phyloP scores from a whole-genome alignment of 352 stramenopile genomes.

The Blastocystis sp. region DNA sequence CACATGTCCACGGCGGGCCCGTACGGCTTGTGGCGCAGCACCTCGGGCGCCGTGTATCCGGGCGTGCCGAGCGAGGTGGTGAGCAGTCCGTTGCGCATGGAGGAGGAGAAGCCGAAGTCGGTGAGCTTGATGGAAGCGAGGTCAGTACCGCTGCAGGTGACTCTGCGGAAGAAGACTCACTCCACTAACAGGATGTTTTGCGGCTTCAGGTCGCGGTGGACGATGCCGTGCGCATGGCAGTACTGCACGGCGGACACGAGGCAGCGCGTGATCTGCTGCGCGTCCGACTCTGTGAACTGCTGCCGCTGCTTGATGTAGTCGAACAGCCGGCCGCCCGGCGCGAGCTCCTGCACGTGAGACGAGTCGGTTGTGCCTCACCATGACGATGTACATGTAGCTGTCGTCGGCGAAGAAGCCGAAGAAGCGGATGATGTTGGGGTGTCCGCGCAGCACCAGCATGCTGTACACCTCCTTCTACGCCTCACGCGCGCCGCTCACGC shows the following conservation, averaged over 20 bases:
- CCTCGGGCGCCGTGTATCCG: conserved; percentile 87
- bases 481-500: background rate
- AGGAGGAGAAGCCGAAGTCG: conserved; percentile 84
- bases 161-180: conserved; percentile 79
- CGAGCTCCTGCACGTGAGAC: conserved; percentile 75
- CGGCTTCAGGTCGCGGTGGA: conserved; percentile 93
- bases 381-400: conserved; percentile 93
- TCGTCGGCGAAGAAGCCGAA: conserved; percentile 87
- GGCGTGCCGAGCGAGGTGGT: conserved; percentile 74
- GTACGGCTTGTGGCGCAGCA: conserved; percentile 83
- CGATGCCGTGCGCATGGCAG: conserved; percentile 89
- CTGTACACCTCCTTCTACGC: conserved; percentile 59
- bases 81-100: conserved; percentile 75
- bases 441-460: conserved; percentile 72
- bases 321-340: conserved; percentile 49
- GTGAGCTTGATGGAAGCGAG: conserved; percentile 83
- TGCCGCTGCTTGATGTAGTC: conserved; percentile 66
- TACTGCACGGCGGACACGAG: conserved; percentile 78
- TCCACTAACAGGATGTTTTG: conserved; percentile 87
- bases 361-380: conserved; percentile 69
- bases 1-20: conserved; percentile 86
- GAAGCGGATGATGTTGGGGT: conserved; percentile 86
- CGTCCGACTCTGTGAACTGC: conserved; percentile 61
- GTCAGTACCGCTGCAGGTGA: conserved; percentile 78
- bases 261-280: background rate